Percentiles rank a stretch among this genome's conserved stretches.
Conservation (phyloP, 2,329 filamentous ascomycete genomes). For the Pseudogymnoascus sp. region DNA sequence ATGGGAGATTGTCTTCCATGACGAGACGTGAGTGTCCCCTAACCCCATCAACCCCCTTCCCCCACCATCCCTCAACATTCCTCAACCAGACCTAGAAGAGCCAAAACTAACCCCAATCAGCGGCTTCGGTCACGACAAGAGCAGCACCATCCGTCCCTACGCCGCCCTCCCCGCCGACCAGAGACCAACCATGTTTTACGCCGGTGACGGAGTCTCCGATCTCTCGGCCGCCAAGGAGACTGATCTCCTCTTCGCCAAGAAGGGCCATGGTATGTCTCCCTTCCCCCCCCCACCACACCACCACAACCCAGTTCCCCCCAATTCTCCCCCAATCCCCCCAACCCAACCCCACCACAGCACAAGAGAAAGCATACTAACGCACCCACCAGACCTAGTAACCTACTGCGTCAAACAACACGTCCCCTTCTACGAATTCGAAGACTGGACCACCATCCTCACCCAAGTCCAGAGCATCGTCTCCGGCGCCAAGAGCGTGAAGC, state of each 20-base stretch:
- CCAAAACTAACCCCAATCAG: conserved; percentile 12
- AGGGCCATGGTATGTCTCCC: conserved; percentile 59
- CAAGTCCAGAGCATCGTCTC: conserved; percentile 70
- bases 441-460: conserved; percentile 71
- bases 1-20: conserved; percentile 83
- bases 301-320: background rate
- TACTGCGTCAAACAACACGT: conserved; percentile 80
- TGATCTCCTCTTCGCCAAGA: conserved; percentile 87
- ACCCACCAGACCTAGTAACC: conserved; percentile 61
- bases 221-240: conserved; percentile 87
- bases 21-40: conserved; percentile 55
- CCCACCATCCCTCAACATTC: background rate
- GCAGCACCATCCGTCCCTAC: conserved; percentile 81
- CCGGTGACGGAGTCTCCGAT: conserved; percentile 89
- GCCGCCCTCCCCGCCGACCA: conserved; percentile 57
- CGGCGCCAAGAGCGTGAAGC: conserved; percentile 60
- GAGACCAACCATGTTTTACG: conserved; percentile 83
- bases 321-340: too few relatives aligned
- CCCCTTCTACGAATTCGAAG: conserved; percentile 78
- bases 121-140: conserved; percentile 94
- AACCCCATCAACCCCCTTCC: background rate
- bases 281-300: background rate
- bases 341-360: background rate
- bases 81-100: background rate
- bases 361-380: conserved; percentile 10